Evolutionary conservation across 768 basidiomycete species (phyloP), one percentile per base, ranked within the genome.

Genomic region (Auriscalpium vulgare): DNA sequence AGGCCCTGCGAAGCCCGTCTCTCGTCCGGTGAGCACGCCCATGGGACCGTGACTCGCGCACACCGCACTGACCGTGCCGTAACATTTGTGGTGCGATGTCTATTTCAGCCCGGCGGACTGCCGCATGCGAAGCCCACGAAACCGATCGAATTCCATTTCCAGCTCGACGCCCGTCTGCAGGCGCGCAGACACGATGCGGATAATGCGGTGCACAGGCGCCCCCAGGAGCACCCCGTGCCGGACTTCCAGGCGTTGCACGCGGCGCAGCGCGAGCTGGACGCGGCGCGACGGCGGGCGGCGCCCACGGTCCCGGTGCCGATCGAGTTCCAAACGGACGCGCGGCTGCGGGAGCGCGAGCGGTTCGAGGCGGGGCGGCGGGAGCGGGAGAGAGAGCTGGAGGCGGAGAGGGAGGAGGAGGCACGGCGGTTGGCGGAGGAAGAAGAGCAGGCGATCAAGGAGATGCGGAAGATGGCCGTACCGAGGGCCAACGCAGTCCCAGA

Each of bases 401-500:
- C 67, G 52, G 68, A 69, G 56, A 69, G 69, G 62, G 83, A 83
- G 64, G 75, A 76, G 63, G 68, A 67, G 61, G 71, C 77, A 58
- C 69, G 68, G 65, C 72, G 72, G 63, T 68, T 72, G 63, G 80
- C 76, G 64, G 74, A 75, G 64, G 74, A 79, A 62, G 85, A 87
- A 69, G 83, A 81, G 68, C 69, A 67, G 67, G 83, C 81, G 70
- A 66, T 87, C 56, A 75, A 67, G 65, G 85, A 83, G 71, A 58
- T 86, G 64, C 72, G 88, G 66, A 79, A 75, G 73, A 76, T 73
- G 60, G 78, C 84, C 16, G 71, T 90, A 47, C 84, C 85, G 21
- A 81, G 75, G 68, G 88, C 88, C 47, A 76, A 88, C 66, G 80
- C 80, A 62, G 76, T 90, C 23, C 88, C 88, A 10, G 84, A 82